Evolutionary conservation across 2,329 filamentous ascomycete species (phyloP), one percentile per base, ranked within the genome.

Genomic region (Curvularia verruculosa): DNA sequence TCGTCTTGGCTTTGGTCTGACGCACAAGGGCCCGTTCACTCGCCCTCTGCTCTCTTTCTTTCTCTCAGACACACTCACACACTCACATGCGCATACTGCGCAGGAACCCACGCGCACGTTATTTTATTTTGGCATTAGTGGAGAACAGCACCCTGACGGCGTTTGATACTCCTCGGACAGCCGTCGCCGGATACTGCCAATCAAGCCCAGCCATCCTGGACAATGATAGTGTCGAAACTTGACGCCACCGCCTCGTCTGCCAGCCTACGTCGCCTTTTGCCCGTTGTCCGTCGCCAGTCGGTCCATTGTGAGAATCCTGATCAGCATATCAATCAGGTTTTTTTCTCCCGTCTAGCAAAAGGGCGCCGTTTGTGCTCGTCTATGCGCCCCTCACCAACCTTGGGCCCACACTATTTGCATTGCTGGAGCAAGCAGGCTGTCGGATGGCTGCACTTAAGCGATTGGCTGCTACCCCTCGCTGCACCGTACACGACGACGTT

Each of bases 111-210:
- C n/a, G 19, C 39, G 39, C 51, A 49, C 50, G 45, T 52, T 52
- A 52, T 50, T 52, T 41, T 51, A 55, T 50, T 52, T 41, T 51
- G 52, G 49, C 55, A 52, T n/a, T 44, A 49, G 34, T 12, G 55
- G 57, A 60, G 44, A 51, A 24, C 48, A 34, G 44, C 49, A 53
- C 49, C 37, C 50, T 54, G 54, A 49, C 24, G 13, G 19, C 43
- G 54, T 54, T 54, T 53, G 54, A 53, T 39, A 37, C 23, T 57
- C 19, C 39, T 45, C 50, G 56, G 55, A 55, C 15, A 41, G 21
- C 18, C 39, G 15, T n/a, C 39, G 6, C 19, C 60, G 58, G 44
- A 56, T 1, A 7, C 36, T 39, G 18, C 18, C n/a, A 21, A n/a
- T 5, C 3, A 21, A 41, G 23, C 39, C 39, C 21, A 9, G 39